phyloP scores from a whole-genome alignment of 495 filamentous ascomycete genomes.

The Immersiella caudata region DNA sequence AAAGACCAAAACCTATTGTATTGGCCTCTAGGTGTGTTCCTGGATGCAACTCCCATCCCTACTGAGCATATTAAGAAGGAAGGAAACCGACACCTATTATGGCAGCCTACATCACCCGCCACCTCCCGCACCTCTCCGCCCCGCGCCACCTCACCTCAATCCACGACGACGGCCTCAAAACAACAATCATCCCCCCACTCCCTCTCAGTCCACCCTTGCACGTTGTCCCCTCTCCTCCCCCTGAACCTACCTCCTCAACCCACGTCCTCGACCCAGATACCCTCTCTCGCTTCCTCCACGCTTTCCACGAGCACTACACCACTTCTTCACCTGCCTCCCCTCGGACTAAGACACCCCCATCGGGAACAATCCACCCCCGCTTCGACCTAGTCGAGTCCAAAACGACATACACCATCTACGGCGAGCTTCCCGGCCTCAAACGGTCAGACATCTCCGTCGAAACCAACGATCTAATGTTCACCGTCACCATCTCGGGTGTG shows the following conservation, averaged over 20 bases:
- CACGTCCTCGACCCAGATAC: slow-evolving; percentile 9
- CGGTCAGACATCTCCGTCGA: slow-evolving; percentile 13
- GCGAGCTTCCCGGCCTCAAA: slow-evolving; percentile 18
- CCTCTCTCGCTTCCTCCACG: slow-evolving; percentile 20
- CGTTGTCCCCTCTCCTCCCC: background rate
- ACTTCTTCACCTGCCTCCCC: too few species aligned
- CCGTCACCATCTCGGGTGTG: slow-evolving; percentile 17
- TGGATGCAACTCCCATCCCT: too few species aligned
- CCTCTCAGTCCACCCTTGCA: background rate
- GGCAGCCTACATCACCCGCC: slow-evolving; percentile 3
- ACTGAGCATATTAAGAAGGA: too few species aligned
- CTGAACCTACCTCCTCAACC: background rate
- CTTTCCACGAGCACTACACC: slow-evolving; percentile 21
- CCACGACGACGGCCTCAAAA: slow-evolving; percentile 5
- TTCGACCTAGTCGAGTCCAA: slow-evolving; percentile 23
- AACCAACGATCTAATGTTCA: slow-evolving; percentile 19
- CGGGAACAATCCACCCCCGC: slow-evolving; percentile 5
- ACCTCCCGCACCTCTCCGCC: background rate
- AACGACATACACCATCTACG: slow-evolving; percentile 22
- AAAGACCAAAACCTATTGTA: background rate
- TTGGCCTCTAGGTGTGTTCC: too few species aligned
- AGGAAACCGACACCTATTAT: background rate
- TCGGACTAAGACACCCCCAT: background rate
- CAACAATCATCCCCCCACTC: slow-evolving; percentile 12
- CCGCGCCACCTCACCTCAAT: background rate